Base-by-base conservation (phyloP, 306 rosid species). In the Rubus parviflorus region DNA sequence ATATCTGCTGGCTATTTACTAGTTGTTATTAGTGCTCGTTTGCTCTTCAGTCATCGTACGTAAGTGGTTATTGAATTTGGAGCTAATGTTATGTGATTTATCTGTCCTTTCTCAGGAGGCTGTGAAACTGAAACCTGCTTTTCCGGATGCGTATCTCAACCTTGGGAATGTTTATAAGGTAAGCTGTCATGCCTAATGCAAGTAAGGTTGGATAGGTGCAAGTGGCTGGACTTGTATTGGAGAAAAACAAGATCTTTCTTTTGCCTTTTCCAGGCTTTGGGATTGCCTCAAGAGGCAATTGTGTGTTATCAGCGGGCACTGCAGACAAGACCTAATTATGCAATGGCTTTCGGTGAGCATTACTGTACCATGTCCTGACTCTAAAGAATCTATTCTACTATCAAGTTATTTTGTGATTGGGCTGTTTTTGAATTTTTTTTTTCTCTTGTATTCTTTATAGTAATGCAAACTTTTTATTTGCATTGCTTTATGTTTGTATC, bases 101-200 rank as follows among this genome's bases (percentile, higher is more conserved):
- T 69, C 19, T 49, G 43, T 70, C 1, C 30, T 69, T 16, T 86
- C 73, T 56, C 86, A 96, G 99, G 99, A 96, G 89, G 99, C 99
- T 42, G 96, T 93, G 71, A 96, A 93, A 86, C 96, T 91, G 76
- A 96, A 96, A 85, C 99, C 99, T 63, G 83, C 92, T 60, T 96
- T 96, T 90, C 92, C 99, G 66, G 99, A 96, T 87, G 99, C 99
- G n/a, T 96, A 96, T 74, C 80, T 96, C 89, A 96, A 96, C 87
- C 93, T 96, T 80, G 99, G 99, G 70, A 96, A 96, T 82, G 99
- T 96, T 65, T 96, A 93, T 83, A 96, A 96, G 99, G 99, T 96
- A 86, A 81, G 86, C 76, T 87, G 85, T 80, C 61, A 70, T 88
- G 79, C 71, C 70, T 86, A 73, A 42, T 86, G 79, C 87, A 62